Evolutionary conservation across 164 flowering plant genomes (phyloP).

Genomic region (Aristolochia contorta): DNA sequence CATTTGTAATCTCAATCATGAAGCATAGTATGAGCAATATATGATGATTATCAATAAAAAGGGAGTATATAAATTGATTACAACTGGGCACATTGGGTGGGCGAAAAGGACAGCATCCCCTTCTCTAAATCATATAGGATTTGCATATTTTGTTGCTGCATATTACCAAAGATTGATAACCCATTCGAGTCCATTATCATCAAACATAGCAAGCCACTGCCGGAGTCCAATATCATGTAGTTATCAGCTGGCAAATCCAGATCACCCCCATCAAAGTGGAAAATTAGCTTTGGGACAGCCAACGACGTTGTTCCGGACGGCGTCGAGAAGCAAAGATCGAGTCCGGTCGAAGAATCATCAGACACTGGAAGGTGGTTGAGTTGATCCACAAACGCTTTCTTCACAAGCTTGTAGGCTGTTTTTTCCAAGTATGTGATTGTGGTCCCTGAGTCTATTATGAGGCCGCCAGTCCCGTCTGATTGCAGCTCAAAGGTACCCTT

Average conservation of each 20-base stretch:
- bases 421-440: constrained; percentile 62
- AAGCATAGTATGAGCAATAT: too few relatives aligned
- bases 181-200: constrained; percentile 62
- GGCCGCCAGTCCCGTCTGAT: constrained; percentile 64
- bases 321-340: constrained; percentile 62
- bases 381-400: constrained; percentile 49
- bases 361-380: constrained; percentile 39
- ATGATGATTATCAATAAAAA: neutral
- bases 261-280: constrained; percentile 66
- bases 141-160: constrained; percentile 78
- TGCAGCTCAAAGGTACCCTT: constrained; percentile 39
- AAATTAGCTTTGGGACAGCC: constrained; percentile 51
- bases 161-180: constrained; percentile 78
- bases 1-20: too few relatives aligned
- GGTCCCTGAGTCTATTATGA: constrained; percentile 89
- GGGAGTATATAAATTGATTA: constrained; percentile 6
- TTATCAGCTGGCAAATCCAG: constrained; percentile 68
- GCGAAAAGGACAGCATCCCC: constrained; percentile 50
- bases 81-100: constrained; percentile 46
- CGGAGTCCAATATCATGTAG: constrained; percentile 52
- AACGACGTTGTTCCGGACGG: constrained; percentile 23
- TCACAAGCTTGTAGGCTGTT: constrained; percentile 32
- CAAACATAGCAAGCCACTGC: constrained; percentile 51
- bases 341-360: constrained; percentile 32
- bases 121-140: constrained; percentile 65